phyloP scores from a whole-genome alignment of 208 protist genomes.

The Vickermania ingenoplastis region DNA sequence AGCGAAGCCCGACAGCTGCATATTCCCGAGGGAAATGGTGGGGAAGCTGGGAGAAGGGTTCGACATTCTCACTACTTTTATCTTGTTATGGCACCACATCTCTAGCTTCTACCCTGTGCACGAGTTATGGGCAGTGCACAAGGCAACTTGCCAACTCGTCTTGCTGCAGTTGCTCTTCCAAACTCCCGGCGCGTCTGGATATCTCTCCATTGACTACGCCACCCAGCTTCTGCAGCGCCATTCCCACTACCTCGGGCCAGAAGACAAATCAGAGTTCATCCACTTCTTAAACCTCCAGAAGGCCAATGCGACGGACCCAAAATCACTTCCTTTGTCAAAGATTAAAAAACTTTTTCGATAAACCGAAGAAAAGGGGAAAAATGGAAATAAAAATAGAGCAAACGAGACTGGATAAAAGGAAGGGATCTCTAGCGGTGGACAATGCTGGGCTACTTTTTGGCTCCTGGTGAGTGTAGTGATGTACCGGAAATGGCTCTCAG shows the following conservation, averaged over 20 bases:
- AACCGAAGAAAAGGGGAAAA: too few species aligned
- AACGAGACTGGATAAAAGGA: too few species aligned
- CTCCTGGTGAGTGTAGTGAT: too few species aligned
- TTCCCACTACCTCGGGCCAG: slow-evolving; percentile 39
- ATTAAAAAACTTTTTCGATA: slow-evolving; percentile 44
- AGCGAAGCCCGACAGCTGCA: neutral
- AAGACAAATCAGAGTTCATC: slow-evolving; percentile 24
- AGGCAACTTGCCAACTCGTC: slow-evolving; percentile 51
- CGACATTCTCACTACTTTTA: slow-evolving; percentile 35
- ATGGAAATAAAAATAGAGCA: too few species aligned
- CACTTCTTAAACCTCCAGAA: slow-evolving; percentile 43
- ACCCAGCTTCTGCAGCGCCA: slow-evolving; percentile 48
- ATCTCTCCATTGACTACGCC: slow-evolving; percentile 17
- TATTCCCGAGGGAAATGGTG: slow-evolving; percentile 7
- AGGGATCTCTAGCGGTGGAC: too few species aligned
- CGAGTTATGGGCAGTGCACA: slow-evolving; percentile 76
- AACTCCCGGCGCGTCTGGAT: neutral
- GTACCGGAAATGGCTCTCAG: too few species aligned
- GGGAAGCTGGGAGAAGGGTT: slow-evolving; percentile 16
- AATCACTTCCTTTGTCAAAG: slow-evolving; percentile 30
- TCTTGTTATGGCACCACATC: slow-evolving; percentile 49
- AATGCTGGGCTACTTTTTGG: too few species aligned
- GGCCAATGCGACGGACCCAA: slow-evolving; percentile 12
- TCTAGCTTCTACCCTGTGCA: slow-evolving; percentile 58
- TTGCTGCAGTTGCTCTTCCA: slow-evolving; percentile 30